Conservation (phyloP, 2,329 filamentous ascomycete species). For the Monilinia fructigena region DNA sequence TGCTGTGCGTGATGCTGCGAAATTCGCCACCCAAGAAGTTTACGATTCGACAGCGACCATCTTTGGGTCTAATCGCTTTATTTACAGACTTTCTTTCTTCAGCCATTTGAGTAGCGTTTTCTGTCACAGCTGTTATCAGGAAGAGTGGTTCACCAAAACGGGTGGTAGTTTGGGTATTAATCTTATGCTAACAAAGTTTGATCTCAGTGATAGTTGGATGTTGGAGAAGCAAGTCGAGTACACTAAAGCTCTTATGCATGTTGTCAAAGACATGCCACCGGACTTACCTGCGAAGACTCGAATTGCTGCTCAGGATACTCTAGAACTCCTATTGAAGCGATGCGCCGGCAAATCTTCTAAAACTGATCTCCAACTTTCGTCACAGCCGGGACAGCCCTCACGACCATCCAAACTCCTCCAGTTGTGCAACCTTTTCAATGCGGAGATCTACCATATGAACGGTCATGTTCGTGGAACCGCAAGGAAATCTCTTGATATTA, state of each 20-base stretch:
- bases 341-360: conserved; percentile 79
- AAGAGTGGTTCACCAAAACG: conserved; percentile 98
- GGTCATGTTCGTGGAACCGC: conserved; percentile 88
- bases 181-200: conserved; percentile 78
- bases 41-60: conserved; percentile 75
- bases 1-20: conserved; percentile 77
- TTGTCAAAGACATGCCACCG: conserved; percentile 96
- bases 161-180: conserved; percentile 89
- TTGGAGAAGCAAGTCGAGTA: conserved; percentile 81
- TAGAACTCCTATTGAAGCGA: conserved; percentile 74
- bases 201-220: conserved; percentile 82
- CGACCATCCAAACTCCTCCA: conserved; percentile 66
- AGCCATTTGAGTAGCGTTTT: conserved; percentile 77
- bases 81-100: conserved; percentile 81
- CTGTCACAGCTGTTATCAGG: conserved; percentile 92
- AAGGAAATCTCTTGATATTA: conserved; percentile 74
- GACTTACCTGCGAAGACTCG: conserved; percentile 91
- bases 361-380: conserved; percentile 63
- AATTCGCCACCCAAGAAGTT: conserved; percentile 73
- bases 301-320: conserved; percentile 75
- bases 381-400: conserved; percentile 55
- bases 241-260: conserved; percentile 87
- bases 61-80: conserved; percentile 70
- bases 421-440: conserved; percentile 81
- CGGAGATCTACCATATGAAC: conserved; percentile 93